Conservation (phyloP, 208 protist species). For the Leishmania tarentolae region DNA sequence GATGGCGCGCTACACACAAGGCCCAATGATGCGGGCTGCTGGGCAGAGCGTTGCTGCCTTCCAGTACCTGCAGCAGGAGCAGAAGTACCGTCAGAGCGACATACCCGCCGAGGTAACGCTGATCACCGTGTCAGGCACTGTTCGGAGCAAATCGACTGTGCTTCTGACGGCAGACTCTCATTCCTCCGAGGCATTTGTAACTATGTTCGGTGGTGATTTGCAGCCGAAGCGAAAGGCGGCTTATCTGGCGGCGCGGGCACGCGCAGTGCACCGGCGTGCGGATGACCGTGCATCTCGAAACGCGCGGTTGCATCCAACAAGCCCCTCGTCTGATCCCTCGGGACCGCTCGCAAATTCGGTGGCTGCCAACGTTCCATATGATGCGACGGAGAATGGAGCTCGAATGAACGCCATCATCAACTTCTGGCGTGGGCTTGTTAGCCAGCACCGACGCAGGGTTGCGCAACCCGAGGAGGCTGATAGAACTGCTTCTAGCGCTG, state of each 20-base stretch:
- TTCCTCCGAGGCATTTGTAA: conserved; percentile 51
- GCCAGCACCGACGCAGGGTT: conserved; percentile 43
- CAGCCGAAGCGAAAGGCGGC: conserved; percentile 33
- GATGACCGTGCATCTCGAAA: conserved; percentile 26
- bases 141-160: conserved; percentile 32
- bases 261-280: conserved; percentile 19
- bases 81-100: conserved; percentile 20
- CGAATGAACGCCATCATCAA: conserved; percentile 61
- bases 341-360: conserved; percentile 1
- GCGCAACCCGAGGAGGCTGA: neutral
- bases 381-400: conserved; percentile 33
- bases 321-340: neutral
- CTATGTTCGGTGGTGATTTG: conserved; percentile 52
- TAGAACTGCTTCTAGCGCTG: neutral
- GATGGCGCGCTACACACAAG: conserved; percentile 21
- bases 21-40: conserved; percentile 3
- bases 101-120: conserved; percentile 51
- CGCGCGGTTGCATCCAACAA: conserved; percentile 30
- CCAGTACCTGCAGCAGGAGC: conserved; percentile 15
- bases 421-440: conserved; percentile 67
- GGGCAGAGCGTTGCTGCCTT: conserved; percentile 17
- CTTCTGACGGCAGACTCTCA: conserved; percentile 33
- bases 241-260: conserved; percentile 13
- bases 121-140: conserved; percentile 49
- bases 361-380: conserved; percentile 10